Base-by-base conservation (phyloP, 805 yeast genomes). In the Danielia oregonensis region DNA sequence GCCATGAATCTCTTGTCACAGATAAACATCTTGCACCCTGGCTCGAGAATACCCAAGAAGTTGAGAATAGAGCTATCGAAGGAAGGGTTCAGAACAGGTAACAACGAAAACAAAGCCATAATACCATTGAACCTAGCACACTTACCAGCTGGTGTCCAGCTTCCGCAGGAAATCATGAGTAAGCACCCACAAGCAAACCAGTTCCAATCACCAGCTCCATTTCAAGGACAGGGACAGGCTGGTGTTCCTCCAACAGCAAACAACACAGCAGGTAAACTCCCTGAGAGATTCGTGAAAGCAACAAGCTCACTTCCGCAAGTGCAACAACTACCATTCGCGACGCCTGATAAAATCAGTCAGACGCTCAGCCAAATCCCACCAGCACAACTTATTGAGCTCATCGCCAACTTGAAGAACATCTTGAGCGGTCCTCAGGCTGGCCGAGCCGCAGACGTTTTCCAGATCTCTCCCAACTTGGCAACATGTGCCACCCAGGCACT, bases 401-500 rank as follows among this genome's bases (percentile, higher is more conserved):
- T 84, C 16, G 74, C 88, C 5, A 81, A 79, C 42, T 59, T 84
- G 43, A 83, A 82, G 55, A 68, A 72, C 22, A 60, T 79, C 5
- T 61, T 80, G 22, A 64, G 63, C 24, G 72, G 77, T 29, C 72
- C 77, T 5, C 69, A 71, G 37, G 65, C 75, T 24, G 48, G 56
- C 23, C 56, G 82, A 42, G 79, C 79, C 15, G 66, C 72, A 35
- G 72, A 72, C 38, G 65, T 82, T 37, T 65, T 78, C 47, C 67
- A 65, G 36, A 61, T 74, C 47, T 61, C 77, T 43, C 79, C 79
- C 12, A 59, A 77, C 30, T 60, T 83, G 26, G 82, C 88, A 3
- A 62, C 77, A 2, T 72, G 85, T 1, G 79, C 86, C 1, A 78
- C 89, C 0, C 93, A 84, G 53, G 84, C 88, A 2, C 63, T 84